Evolutionary conservation across 2,329 filamentous ascomycete species (phyloP), one percentile per base, ranked within the genome.

Genomic region (Epichloe bromicola): DNA sequence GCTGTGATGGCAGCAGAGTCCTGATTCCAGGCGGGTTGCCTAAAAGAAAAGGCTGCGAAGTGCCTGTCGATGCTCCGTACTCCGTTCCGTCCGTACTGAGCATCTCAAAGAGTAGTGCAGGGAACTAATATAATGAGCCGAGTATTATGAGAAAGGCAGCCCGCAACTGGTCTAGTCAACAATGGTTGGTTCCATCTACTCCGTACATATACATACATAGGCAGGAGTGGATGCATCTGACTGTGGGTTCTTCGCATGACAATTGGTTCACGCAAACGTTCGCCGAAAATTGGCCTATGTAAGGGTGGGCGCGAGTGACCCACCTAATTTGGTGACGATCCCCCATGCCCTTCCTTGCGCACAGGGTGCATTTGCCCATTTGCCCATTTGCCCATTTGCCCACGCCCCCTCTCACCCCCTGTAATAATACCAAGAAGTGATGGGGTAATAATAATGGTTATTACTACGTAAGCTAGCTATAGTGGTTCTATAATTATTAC

Each of bases 251-350:
- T 23, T 11, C 12, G 14, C 36, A 33, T n/a, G 11, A 17, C 38
- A 40, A 51, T 51, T 53, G 49, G 46, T 33, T 37, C 20, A 48
- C 15, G n/a, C 6, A 7, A 14, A 48, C 20, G 33, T 51, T 52
- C 14, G 50, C 50, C 46, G 50, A 51, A 49, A 49, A 49, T 45
- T 46, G 36, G 49, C 46, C 49, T 42, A 26, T 4, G 5, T 23
- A 49, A 46, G 37, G 34, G 23, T 19, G 45, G 44, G 40, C 20
- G 23, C 43, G 34, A 37, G 14, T 15, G 39, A 45, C 48, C 51
- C 44, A 48, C 48, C 38, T 46, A 36, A 19, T 46, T 48, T 33
- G 48, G 45, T 44, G 48, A 48, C 47, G 46, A 51, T 48, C 50
- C 46, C 26, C 33, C 36, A 19, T 49, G 38, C 47, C 38, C 17